Evolutionary conservation across 345 rosid genomes (phyloP), one percentile per base, ranked within the genome.

Genomic region (Populus tremula): DNA sequence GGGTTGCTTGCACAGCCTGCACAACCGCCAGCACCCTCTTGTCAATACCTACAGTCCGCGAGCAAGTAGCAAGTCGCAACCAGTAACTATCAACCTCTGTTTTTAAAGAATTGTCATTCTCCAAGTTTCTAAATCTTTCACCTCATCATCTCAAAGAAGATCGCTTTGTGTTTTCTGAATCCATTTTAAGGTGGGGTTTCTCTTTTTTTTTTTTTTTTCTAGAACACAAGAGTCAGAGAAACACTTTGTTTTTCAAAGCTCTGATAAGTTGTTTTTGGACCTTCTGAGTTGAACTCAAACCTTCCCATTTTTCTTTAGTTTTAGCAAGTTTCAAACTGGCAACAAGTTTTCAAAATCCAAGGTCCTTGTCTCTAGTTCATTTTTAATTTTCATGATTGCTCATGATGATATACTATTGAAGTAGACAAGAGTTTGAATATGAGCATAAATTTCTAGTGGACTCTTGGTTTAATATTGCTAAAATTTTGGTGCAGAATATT

Each of bases 401-500:
- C 64, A 59, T 23, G 12, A 11, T 23, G 29, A 59, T 59, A 59
- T 10, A 23, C 14, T 59, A 59, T 59, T 23, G 29, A 59, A 59
- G 29, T 9, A 56, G 23, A n/a, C 29, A 10, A 59, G 64, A 59
- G 29, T 59, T 23, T 59, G 64, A 59, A 59, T 59, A 59, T n/a
- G 25, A 10, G n/a, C 10, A 23, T 59, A 0, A 10, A 59, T 59
- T 21, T 20, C 75, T 10, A 53, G 75, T 71, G 62, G 64, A 62
- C 20, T 16, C n/a, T 5, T 64, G 2, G 9, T 20, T 74, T 75
- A 65, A 75, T 65, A 75, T 41, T 23, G 53, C 25, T 31, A 5
- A 12, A 29, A 62, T 62, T 73, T 75, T 29, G 70, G 3, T 65
- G 45, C 77, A 65, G 70, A 47, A 47, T 75, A 75, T 65, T 65